These are phyloP conservation scores for Laburnicola sp. DNA, from an alignment of 2,329 filamentous ascomycete genomes.

Conservation along the genomic window DNA sequence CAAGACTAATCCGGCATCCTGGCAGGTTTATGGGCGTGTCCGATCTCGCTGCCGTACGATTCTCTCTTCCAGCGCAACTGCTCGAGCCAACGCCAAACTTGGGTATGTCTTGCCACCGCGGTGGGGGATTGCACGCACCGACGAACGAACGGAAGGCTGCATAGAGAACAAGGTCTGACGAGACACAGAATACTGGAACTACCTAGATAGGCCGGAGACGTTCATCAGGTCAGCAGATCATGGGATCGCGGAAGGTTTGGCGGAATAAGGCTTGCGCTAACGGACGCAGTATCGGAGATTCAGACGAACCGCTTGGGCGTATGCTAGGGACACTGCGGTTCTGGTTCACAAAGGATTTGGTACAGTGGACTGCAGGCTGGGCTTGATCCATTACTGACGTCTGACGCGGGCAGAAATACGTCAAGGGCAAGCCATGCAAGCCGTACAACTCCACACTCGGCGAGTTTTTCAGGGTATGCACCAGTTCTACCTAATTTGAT, in stretches of 20 bases:
- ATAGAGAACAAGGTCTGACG: constrained; percentile 25
- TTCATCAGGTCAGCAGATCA: constrained; percentile 64
- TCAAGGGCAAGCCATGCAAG: constrained; percentile 98
- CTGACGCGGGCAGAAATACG: constrained; percentile 84
- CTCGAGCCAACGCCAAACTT: constrained; percentile 95
- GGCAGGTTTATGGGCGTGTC: constrained; percentile 89
- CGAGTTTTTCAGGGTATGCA: constrained; percentile 87
- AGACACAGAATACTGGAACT: constrained; percentile 89
- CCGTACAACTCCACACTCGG: constrained; percentile 97
- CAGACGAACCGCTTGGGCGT: constrained; percentile 85
- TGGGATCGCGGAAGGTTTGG: no score
- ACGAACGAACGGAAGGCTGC: background rate
- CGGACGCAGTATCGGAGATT: constrained; percentile 71
- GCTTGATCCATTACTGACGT: constrained; percentile 17
- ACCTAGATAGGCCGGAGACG: constrained; percentile 90
- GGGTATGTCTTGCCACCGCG: constrained; percentile 49
- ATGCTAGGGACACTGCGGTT: constrained; percentile 95
- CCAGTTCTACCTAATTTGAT: constrained; percentile 3
- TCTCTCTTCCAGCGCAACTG: constrained; percentile 92
- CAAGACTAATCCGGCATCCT: constrained; percentile 12
- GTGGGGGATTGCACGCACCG: background rate
- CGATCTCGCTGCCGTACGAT: constrained; percentile 93
- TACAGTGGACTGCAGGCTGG: constrained; percentile 39
- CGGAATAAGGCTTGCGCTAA: constrained; percentile 38
- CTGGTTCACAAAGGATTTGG: constrained; percentile 97